Base-by-base conservation (phyloP, 129 eudicot genomes). In the Tagetes patula region DNA sequence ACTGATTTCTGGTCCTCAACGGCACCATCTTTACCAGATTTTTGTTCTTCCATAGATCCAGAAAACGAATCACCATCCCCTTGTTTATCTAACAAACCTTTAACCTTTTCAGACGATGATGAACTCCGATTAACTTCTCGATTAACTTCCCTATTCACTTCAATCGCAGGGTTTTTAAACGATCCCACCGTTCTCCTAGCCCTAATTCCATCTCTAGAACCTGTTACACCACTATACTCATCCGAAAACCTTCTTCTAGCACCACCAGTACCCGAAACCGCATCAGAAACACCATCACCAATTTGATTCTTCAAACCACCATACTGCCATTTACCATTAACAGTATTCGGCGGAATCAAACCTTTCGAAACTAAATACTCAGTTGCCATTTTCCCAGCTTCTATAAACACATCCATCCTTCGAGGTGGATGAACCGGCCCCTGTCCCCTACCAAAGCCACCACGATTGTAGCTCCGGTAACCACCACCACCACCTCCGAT, bases 281-380 rank as follows among this genome's bases (percentile, higher is more conserved):
- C 56, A 62, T 67, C 80, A 67, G 81, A 53, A 75, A 69, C 84
- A 46, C 88, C 79, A 70, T 80, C 69, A 54, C 27, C 87, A 77
- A 67, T 76, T 73, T 73, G 82, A 67, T 75, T 89, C 81, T 86
- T 92, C 77, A 85, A 64, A 81, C 68, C 67, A 54, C 82, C 85
- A 63, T 74, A 79, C 77, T 80, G 95, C 89, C 83, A 82, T 75
- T 87, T 89, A 2, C 87, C 90, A 30, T 87, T 72, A 47, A 80
- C 69, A 52, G 83, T 85, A 80, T 80, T 79, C 13, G 89, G 85
- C 0, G 96, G 95, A 68, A 94, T 69, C 40, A 94, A 56, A 3
- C 97, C 97, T 73, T 88, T 89, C 3, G 97, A 80, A 78, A 90
- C 84, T 80, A 94, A 77, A 88, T 90, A 94, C 71, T 94, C 97